A percentile compares a stretch with the other conserved stretches of the same genome.
Conservation (phyloP, 2,329 filamentous ascomycete species). For the Alternaria postmessia region DNA sequence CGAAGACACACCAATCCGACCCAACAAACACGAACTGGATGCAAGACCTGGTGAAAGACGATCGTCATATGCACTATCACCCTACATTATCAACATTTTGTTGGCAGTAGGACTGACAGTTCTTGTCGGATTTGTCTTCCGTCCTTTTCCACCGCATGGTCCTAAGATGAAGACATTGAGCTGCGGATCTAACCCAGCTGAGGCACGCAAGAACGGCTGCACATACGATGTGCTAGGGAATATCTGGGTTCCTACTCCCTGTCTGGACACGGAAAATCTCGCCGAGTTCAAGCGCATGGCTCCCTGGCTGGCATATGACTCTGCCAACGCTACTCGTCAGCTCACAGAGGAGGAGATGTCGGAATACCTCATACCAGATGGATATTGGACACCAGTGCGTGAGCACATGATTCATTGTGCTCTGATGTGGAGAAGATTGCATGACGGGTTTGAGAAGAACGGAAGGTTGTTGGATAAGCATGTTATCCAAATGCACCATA, state of each 20-base stretch:
- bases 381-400: slow-evolving; percentile 10
- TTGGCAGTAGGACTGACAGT: slow-evolving; percentile 8
- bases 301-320: slow-evolving; percentile 3
- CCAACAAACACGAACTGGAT: not conserved
- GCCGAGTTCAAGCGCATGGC: not conserved
- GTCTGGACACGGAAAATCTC: not conserved
- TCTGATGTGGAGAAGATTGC: not conserved
- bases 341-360: slow-evolving; percentile 15
- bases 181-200: slow-evolving; percentile 1
- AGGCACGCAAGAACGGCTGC: not conserved
- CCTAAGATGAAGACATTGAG: slow-evolving; percentile 13
- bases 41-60: not conserved
- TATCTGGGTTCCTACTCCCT: not conserved
- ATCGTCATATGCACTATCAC: not conserved
- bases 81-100: not conserved
- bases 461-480: not conserved
- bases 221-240: not conserved
- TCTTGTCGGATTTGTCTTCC: slow-evolving; percentile 9
- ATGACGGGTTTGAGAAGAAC: not conserved
- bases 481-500: not conserved
- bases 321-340: slow-evolving; percentile 11
- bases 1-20: not conserved
- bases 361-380: slow-evolving; percentile 11
- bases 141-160: slow-evolving; percentile 1
- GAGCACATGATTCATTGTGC: slow-evolving; percentile 9